Evolutionary conservation across 768 basidiomycete genomes (phyloP).

Genomic region (Russula sp.): DNA sequence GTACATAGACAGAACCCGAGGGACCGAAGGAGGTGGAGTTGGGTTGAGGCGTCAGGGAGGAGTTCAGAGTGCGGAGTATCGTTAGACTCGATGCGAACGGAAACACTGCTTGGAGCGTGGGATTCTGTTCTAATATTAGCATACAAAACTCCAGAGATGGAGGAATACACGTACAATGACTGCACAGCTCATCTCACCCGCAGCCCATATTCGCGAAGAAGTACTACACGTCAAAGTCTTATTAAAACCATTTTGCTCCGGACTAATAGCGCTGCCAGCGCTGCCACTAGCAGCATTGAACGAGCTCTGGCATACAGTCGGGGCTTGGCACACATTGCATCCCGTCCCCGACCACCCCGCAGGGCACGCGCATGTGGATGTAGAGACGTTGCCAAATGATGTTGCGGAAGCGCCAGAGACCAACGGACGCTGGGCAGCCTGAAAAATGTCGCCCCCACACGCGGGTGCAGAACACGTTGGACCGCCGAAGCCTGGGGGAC

Average conservation of each 20-base stretch:
- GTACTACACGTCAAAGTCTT: constrained; percentile 70
- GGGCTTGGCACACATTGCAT: constrained; percentile 72
- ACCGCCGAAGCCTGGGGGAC: constrained; percentile 80
- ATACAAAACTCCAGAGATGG: background rate
- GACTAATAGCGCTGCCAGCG: constrained; percentile 13
- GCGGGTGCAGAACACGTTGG: constrained; percentile 58
- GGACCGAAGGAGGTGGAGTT: constrained; percentile 54
- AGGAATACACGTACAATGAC: constrained; percentile 48
- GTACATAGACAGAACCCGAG: constrained; percentile 51
- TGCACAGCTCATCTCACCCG: constrained; percentile 78
- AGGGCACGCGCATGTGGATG: constrained; percentile 62
- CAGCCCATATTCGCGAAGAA: constrained; percentile 63
- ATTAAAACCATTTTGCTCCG: constrained; percentile 42
- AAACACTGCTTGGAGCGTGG: constrained; percentile 72
- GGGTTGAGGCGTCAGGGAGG: constrained; percentile 62
- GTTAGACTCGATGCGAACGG: constrained; percentile 68
- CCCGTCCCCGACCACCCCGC: constrained; percentile 71
- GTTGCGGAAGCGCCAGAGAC: constrained; percentile 33
- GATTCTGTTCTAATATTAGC: constrained; percentile 48
- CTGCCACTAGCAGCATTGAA: constrained; percentile 40
- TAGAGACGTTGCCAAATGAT: constrained; percentile 58
- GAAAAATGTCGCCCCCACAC: constrained; percentile 80
- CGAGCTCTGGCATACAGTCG: constrained; percentile 63
- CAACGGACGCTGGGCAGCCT: constrained; percentile 55
- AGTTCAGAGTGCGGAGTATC: constrained; percentile 69